Conservation (phyloP, 1,284 basidiomycete species). For the Uromyces viciae-fabae region DNA sequence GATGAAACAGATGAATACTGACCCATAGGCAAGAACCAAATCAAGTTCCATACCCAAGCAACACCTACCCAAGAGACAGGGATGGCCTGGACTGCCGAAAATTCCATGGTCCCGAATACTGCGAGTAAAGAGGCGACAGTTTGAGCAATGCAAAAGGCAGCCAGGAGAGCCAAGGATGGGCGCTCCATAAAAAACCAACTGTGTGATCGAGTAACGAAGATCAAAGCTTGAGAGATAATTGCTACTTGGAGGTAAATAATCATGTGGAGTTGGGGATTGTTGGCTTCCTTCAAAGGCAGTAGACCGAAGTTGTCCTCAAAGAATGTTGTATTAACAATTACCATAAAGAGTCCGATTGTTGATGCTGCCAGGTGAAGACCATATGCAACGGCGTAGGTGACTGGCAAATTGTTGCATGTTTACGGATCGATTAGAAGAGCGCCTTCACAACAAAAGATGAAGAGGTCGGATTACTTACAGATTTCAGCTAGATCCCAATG, state of each 20-base stretch:
- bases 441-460: no score
- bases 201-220: conserved; percentile 45
- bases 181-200: conserved; percentile 45
- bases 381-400: conserved; percentile 89
- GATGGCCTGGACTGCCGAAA: conserved; percentile 45
- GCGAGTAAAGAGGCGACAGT: conserved; percentile 37
- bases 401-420: not conserved
- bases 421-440: not conserved
- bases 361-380: conserved; percentile 86
- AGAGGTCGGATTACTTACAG: conserved; percentile 54
- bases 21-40: conserved; percentile 41
- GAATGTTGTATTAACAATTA: conserved; percentile 82
- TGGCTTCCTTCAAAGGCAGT: conserved; percentile 10
- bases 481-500: conserved; percentile 95
- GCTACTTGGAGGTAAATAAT: conserved; percentile 56
- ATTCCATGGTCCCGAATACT: conserved; percentile 29
- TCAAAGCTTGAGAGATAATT: conserved; percentile 44
- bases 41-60: conserved; percentile 59
- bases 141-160: conserved; percentile 43
- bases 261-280: conserved; percentile 63
- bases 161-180: conserved; percentile 34
- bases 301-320: conserved; percentile 85
- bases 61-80: conserved; percentile 94
- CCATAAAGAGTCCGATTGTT: conserved; percentile 75
- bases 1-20: not conserved